Percentiles rank a stretch among this genome's conserved stretches.
These are phyloP conservation scores for Carpediemonas membranifera DNA, from an alignment of 78 protist genomes.

Conservation along the genomic window DNA sequence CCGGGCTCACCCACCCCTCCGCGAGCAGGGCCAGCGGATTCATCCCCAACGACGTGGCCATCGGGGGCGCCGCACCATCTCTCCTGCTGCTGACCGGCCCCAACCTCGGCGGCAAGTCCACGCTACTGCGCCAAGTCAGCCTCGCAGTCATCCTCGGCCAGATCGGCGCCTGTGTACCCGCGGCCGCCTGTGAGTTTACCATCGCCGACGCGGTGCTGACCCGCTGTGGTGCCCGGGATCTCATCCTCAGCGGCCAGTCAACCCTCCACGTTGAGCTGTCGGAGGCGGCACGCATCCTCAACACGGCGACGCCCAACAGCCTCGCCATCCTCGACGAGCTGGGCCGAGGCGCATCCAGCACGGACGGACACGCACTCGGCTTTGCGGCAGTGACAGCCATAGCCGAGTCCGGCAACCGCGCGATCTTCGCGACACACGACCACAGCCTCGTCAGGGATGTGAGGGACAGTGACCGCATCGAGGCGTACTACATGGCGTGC, in stretches of 20 bases:
- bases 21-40: too few species aligned
- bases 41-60: conserved; percentile 12
- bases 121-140: conserved; percentile 62
- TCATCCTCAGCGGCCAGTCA: conserved; percentile 74
- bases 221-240: conserved; percentile 72
- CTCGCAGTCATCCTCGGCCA: conserved; percentile 77
- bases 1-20: too few species aligned
- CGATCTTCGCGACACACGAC: conserved; percentile 66
- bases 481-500: background rate
- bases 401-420: background rate
- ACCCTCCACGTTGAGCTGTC: conserved; percentile 82
- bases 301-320: background rate
- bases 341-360: conserved; percentile 38
- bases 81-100: conserved; percentile 82
- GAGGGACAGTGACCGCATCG: background rate
- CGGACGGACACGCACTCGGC: conserved; percentile 4
- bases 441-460: conserved; percentile 53
- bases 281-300: background rate
- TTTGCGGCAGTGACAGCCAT: background rate
- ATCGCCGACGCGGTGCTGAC: conserved; percentile 85
- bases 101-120: conserved; percentile 85
- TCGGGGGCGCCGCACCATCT: conserved; percentile 13
- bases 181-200: conserved; percentile 49
- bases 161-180: conserved; percentile 85
- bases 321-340: conserved; percentile 91